These are phyloP conservation scores for Nicotiana benthamiana DNA, from an alignment of 257 asterid genomes.

Conservation along the genomic window DNA sequence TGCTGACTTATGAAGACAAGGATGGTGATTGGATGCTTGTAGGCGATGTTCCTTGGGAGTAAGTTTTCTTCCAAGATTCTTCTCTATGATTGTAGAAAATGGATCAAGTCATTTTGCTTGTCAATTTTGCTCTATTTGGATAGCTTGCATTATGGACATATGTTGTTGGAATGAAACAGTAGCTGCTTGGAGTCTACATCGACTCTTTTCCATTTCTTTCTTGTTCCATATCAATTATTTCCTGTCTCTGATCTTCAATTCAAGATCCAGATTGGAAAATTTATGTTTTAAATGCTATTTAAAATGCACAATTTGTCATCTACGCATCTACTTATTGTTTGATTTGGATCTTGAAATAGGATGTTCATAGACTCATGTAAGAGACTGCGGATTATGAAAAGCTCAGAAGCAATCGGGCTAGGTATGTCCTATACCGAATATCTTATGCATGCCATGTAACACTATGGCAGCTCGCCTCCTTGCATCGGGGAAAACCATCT, in stretches of 20 bases:
- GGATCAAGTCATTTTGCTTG: not conserved
- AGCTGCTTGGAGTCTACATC: not conserved
- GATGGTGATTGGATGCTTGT: constrained; percentile 86
- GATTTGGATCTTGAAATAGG: constrained; percentile 24
- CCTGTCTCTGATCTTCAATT: not conserved
- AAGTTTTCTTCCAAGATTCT: constrained; percentile 8
- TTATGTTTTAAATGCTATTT: not conserved
- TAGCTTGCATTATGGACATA: not conserved
- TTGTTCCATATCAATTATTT: not conserved
- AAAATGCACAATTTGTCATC: not conserved
- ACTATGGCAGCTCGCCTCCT: not conserved
- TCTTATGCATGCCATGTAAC: not conserved
- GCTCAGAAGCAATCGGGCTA: constrained; percentile 74
- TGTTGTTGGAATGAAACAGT: not conserved
- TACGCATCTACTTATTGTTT: not conserved
- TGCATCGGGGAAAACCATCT: not conserved
- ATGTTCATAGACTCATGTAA: constrained; percentile 76
- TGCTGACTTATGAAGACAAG: constrained; percentile 67
- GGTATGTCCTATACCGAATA: constrained; percentile 27
- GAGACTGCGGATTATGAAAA: constrained; percentile 77
- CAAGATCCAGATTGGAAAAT: not conserved
- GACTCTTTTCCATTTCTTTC: not conserved
- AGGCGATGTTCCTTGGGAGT: constrained; percentile 91
- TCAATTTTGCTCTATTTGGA: not conserved
- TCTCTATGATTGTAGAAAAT: not conserved